Conservation (phyloP, 495 filamentous ascomycete species). For the Jackrogersella minutella region DNA sequence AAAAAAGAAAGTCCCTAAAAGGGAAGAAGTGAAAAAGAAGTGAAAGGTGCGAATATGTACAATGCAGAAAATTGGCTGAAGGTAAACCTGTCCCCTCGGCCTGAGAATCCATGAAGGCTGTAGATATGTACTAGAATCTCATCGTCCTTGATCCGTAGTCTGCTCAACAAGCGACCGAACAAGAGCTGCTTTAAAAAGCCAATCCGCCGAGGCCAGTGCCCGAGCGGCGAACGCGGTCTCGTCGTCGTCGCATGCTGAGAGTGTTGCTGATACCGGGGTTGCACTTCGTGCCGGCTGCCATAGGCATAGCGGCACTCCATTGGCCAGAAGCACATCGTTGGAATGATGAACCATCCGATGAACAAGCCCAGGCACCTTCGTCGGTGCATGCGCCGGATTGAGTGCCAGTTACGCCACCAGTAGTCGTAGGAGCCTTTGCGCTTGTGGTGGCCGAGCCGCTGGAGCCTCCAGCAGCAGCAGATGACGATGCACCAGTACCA, state of each 20-base stretch:
- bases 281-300: constrained; percentile 70
- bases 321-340: constrained; percentile 70
- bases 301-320: constrained; percentile 62
- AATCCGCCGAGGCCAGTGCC: constrained; percentile 7
- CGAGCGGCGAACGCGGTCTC: constrained; percentile 28
- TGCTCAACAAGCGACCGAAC: not conserved
- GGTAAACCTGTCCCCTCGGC: constrained; percentile 13
- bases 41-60: constrained; percentile 24
- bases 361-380: constrained; percentile 71
- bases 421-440: constrained; percentile 19
- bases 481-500: constrained; percentile 35
- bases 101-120: not conserved
- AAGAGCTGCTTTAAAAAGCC: not conserved
- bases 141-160: not conserved
- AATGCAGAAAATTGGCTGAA: constrained; percentile 7
- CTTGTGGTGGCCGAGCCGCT: constrained; percentile 32
- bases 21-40: not conserved
- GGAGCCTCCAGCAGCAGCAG: constrained; percentile 16
- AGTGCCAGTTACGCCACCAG: constrained; percentile 23
- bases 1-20: constrained; percentile 7
- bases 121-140: constrained; percentile 7
- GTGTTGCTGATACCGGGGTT: constrained; percentile 56
- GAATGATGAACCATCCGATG: constrained; percentile 64
- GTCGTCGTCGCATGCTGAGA: constrained; percentile 47
- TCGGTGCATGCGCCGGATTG: constrained; percentile 53